Evolutionary conservation across 257 asterid genomes (phyloP).

Genomic region (Solanum sejunctum): DNA sequence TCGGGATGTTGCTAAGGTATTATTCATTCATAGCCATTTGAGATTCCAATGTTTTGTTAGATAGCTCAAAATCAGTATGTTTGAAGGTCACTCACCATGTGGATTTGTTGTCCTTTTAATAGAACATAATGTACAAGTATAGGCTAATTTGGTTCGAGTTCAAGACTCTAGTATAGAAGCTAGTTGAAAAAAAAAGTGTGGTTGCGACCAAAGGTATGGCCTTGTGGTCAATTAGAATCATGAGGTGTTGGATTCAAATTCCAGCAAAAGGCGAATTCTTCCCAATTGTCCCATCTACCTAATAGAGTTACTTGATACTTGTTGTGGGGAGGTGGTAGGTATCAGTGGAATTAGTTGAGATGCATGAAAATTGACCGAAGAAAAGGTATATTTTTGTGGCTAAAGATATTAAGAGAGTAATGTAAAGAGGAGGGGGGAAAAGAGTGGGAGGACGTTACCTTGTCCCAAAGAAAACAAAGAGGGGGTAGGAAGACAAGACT

Average conservation of each 20-base stretch:
- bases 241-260: too few relatives aligned
- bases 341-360: too few relatives aligned
- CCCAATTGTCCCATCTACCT: too few relatives aligned
- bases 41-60: not conserved
- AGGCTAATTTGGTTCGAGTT: not conserved
- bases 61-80: not conserved
- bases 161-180: not conserved
- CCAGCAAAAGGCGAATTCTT: too few relatives aligned
- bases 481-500: not conserved
- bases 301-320: too few relatives aligned
- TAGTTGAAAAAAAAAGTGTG: not conserved
- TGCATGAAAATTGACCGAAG: too few relatives aligned
- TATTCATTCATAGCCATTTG: not conserved
- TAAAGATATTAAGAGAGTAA: not conserved
- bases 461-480: too few relatives aligned
- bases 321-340: too few relatives aligned
- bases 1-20: constrained; percentile 35
- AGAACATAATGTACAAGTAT: not conserved
- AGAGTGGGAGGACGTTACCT: not conserved
- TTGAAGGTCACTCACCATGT: not conserved
- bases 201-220: not conserved
- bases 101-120: not conserved
- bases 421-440: not conserved
- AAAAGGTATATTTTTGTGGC: not conserved
- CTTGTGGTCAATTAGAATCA: too few relatives aligned